phyloP scores from a whole-genome alignment of 306 rosid species.

The Lablab purpureus region DNA sequence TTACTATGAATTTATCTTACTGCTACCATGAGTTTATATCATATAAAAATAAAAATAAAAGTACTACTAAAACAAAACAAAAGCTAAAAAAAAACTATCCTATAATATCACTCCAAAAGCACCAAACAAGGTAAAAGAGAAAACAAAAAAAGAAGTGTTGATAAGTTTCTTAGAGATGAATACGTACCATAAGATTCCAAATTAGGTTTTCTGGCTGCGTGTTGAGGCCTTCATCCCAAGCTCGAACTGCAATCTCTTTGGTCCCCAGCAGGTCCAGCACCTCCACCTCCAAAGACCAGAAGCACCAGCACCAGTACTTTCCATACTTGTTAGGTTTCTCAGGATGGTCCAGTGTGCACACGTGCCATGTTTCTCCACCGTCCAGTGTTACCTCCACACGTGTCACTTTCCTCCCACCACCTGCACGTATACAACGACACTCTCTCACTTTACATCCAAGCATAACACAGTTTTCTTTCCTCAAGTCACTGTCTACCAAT shows the following conservation, averaged over 20 bases:
- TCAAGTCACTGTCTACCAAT: background rate
- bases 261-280: constrained; percentile 69
- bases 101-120: background rate
- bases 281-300: constrained; percentile 89
- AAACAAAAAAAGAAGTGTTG: background rate
- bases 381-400: constrained; percentile 87
- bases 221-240: constrained; percentile 89
- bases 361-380: constrained; percentile 80
- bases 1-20: background rate
- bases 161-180: background rate
- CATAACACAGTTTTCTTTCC: background rate
- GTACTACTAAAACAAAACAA: background rate
- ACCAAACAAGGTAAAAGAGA: background rate
- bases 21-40: background rate
- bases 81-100: background rate
- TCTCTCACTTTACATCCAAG: background rate
- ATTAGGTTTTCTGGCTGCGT: constrained; percentile 91
- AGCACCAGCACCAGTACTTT: constrained; percentile 96
- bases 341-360: constrained; percentile 62
- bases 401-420: constrained; percentile 91
- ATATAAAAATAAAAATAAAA: background rate
- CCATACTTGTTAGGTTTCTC: constrained; percentile 80
- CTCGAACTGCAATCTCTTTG: constrained; percentile 85
- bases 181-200: constrained; percentile 87
- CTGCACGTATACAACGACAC: constrained; percentile 45